Evolutionary conservation across 805 yeast species (phyloP), one percentile per base, ranked within the genome.

Genomic region (Monosporozyma servazzii): DNA sequence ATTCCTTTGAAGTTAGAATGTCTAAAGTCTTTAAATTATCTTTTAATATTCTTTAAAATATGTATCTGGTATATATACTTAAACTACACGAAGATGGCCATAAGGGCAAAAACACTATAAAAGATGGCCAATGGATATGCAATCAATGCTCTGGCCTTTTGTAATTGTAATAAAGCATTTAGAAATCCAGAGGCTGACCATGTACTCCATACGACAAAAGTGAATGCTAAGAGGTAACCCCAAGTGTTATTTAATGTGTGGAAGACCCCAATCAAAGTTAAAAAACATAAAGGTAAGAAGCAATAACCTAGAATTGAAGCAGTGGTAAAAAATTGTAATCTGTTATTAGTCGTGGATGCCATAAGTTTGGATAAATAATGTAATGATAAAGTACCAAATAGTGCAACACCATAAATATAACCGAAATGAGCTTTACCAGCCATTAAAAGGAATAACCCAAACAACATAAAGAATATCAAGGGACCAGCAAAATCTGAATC

Each of bases 401-500:
- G 70, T 0, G 96, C 98, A 42, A 93, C 95, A 40, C 99, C 98
- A 63, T 93, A 93, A 48, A 93, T 86, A 67, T 93, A 93, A 2
- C 98, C 98, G 65, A 93, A 93, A 67, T 93, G 98, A 15, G 91
- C 86, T 67, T 91, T 93, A 5, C 99, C 98, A 1, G 96, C 83
- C 44, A 90, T 74, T 48, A 91, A 71, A 50, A 93, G 72, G 54
- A 85, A 80, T 0, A 89, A 77, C 20, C 96, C 99, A 64, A 91
- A 91, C 51, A 88, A 68, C 49, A 93, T 72, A 62, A 91, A 91
- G 67, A 91, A 93, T 41, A 93, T 71, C 31, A 93, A 75, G 1
- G 99, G 99, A 1, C 99, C 99, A 0, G 98, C 97, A 58, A 93
- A 74, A 65, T 93, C 99, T 25, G 93, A 77, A 68, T 91, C 99